These are phyloP conservation scores for Taphrina sp. DNA, from an alignment of 1,139 yeast genomes.

Conservation along the genomic window DNA sequence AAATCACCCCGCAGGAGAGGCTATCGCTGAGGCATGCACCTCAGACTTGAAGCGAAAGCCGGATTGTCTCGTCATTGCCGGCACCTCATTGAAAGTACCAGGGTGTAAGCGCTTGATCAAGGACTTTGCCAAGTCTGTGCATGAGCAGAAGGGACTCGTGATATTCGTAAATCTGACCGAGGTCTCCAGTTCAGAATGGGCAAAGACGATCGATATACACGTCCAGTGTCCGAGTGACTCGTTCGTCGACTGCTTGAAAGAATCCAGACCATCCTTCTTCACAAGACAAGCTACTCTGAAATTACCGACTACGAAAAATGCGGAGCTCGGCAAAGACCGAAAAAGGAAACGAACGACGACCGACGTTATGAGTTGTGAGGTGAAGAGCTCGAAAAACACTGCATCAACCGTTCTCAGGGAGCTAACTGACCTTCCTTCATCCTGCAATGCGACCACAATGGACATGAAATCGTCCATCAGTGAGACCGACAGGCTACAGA, in stretches of 20 bases:
- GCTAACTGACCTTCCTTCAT: background rate
- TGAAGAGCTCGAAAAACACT: background rate
- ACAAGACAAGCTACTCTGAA: constrained; percentile 49
- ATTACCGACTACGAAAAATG: constrained; percentile 40
- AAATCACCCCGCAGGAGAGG: constrained; percentile 70
- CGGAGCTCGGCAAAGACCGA: background rate
- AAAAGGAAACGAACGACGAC: background rate
- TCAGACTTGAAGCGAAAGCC: constrained; percentile 58
- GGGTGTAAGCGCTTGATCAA: constrained; percentile 70
- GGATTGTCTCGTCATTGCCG: constrained; percentile 66
- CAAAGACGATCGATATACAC: constrained; percentile 64
- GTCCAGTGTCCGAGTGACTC: constrained; percentile 76
- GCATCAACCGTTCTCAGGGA: background rate
- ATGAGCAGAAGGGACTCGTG: constrained; percentile 59
- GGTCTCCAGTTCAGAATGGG: constrained; percentile 53
- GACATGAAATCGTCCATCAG: background rate
- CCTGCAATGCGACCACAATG: background rate
- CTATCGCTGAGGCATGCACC: constrained; percentile 58
- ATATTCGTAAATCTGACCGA: constrained; percentile 60
- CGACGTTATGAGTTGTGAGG: background rate
- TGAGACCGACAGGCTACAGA: background rate
- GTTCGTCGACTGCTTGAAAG: constrained; percentile 60
- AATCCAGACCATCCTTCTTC: constrained; percentile 59
- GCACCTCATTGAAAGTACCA: constrained; percentile 71
- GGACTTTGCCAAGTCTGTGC: constrained; percentile 57